Conservation (phyloP, 208 protist genomes). For the Wallacemonas rigidus region DNA sequence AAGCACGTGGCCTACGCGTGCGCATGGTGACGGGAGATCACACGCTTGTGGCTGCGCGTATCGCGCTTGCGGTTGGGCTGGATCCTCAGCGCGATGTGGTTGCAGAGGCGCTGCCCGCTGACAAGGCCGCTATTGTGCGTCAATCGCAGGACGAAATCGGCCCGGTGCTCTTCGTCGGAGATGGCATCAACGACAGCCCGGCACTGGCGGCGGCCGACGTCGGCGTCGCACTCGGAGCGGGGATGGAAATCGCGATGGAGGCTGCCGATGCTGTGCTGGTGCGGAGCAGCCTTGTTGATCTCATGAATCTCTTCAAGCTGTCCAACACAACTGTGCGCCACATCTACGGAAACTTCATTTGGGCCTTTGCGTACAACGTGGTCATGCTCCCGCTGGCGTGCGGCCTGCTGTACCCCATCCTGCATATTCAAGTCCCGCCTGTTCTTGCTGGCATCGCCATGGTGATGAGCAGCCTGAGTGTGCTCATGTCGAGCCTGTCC, state of each 20-base stretch:
- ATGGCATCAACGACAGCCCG: constrained; percentile 92
- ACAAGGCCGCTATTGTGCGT: constrained; percentile 85
- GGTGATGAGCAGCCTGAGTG: constrained; percentile 79
- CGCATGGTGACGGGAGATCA: constrained; percentile 90
- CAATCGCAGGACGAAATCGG: constrained; percentile 53
- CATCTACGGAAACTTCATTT: constrained; percentile 90
- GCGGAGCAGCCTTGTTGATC: constrained; percentile 69
- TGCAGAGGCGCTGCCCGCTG: constrained; percentile 77
- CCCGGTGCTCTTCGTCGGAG: constrained; percentile 84
- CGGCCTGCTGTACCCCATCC: constrained; percentile 69
- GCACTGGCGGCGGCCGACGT: constrained; percentile 87
- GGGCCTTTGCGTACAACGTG: constrained; percentile 90
- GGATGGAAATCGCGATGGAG: constrained; percentile 84
- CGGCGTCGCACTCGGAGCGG: constrained; percentile 86
- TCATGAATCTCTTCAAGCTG: constrained; percentile 67
- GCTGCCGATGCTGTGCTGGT: constrained; percentile 85
- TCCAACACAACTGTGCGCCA: constrained; percentile 64
- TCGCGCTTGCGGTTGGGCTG: constrained; percentile 84
- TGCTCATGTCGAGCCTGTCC: constrained; percentile 73
- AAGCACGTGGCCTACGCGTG: constrained; percentile 41
- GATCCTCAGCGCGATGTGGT: constrained; percentile 44
- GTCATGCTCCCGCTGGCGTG: constrained; percentile 86
- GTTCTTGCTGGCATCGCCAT: constrained; percentile 77
- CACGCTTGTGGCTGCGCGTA: constrained; percentile 44
- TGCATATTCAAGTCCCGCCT: constrained; percentile 69